Conservation (phyloP, 2,329 filamentous ascomycete genomes). For the Talaromyces piceae region DNA sequence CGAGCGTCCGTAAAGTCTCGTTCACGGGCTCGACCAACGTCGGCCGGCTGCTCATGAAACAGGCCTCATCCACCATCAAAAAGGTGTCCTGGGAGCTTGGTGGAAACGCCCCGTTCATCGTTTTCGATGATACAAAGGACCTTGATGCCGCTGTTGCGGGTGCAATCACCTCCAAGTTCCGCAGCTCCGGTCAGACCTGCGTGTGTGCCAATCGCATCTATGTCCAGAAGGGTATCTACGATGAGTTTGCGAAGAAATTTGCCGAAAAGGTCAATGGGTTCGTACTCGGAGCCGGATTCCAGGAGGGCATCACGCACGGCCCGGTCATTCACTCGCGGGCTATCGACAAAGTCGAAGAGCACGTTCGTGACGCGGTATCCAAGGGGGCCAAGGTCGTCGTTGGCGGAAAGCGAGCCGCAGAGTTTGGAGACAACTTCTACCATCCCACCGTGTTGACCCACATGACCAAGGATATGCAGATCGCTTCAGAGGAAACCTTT, state of each 20-base stretch:
- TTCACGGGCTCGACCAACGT: conserved; percentile 74
- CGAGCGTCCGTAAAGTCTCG: conserved; percentile 77
- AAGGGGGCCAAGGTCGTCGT: conserved; percentile 70
- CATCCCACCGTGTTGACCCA: conserved; percentile 81
- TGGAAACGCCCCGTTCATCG: conserved; percentile 92
- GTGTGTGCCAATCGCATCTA: conserved; percentile 64
- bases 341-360: conserved; percentile 66
- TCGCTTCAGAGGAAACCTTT: conserved; percentile 87
- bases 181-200: conserved; percentile 90
- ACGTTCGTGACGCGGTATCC: conserved; percentile 68
- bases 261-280: conserved; percentile 45
- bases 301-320: conserved; percentile 40
- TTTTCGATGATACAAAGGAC: conserved; percentile 85
- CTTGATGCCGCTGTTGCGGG: conserved; percentile 76
- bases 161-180: conserved; percentile 83
- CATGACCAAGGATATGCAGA: conserved; percentile 77
- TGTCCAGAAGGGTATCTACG: conserved; percentile 45
- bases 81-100: conserved; percentile 85
- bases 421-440: conserved; percentile 80
- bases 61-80: conserved; percentile 76
- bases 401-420: conserved; percentile 65
- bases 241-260: conserved; percentile 50
- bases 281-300: conserved; percentile 42
- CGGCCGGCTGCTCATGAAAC: conserved; percentile 77
- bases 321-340: conserved; percentile 69